Base-by-base conservation (phyloP, 2,329 filamentous ascomycete species). In the Colletotrichum eremochloae region DNA sequence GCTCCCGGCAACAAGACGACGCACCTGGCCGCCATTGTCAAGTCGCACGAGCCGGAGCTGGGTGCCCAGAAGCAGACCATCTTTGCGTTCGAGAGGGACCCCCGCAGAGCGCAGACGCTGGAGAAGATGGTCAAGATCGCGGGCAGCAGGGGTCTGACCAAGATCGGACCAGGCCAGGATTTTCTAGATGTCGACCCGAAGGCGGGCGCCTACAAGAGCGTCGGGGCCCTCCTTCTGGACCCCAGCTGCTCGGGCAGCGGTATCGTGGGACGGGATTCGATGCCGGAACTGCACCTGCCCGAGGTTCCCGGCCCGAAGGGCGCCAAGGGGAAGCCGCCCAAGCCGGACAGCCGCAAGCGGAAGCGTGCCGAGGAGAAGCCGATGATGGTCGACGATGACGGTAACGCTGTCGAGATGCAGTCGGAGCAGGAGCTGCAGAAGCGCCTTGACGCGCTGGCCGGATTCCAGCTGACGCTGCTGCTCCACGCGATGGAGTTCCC, bases 1-100 rank as follows among this genome's bases (percentile, higher is more conserved):
- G 96, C 96, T 0, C 96, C 96, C 1, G 96, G 96, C 7, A 99
- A 99, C 81, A 99, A 99, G 83, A 98, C 96, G 1, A 98, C 96
- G 9, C 96, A 98, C 80, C 83, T 97, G 58, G 95, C 95, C 0
- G 93, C 94, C 2, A 89, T 98, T 5, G 78, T 96, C 61, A 84
- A 80, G 64, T 83, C 81, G 61, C 83, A 82, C 64, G 79, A 79
- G 3, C 80, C 81, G 0, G 83, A 82, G 52, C 80, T 79, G 72
- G 79, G 78, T 29, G 80, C 76, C 40, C 75, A 71, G 24, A 78
- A 76, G 73, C 82, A 84, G 61, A 86, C 80, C 31, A 91, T 99
- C 33, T 91, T 91, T 75, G 94, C 94, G 0, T 96, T 94, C 77
- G 94, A 97, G 79, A 93, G 93, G 77, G 93, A 97, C 78, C 82